Evolutionary conservation across 164 flowering plant genomes (phyloP), one percentile per base, ranked within the genome.

Genomic region (Aristolochia contorta): DNA sequence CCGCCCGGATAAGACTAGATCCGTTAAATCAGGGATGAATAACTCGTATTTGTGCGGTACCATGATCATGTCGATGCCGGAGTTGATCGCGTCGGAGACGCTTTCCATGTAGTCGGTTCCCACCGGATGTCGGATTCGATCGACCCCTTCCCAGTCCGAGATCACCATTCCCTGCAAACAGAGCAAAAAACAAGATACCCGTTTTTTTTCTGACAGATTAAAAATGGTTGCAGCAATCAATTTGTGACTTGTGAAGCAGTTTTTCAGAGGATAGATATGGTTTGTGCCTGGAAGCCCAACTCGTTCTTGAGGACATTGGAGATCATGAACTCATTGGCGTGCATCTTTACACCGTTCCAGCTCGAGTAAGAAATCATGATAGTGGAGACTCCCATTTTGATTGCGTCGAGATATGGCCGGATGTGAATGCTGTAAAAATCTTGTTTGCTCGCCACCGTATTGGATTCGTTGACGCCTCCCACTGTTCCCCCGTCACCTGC

Each of bases 51-150:
- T 51, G 16, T 22, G 6, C 15, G 80, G 80, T 33, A 69, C 67
- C 75, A 77, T 74, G 52, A 75, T 64, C 78, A 74, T 74, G 68
- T 74, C 78, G 24, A 68, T 61, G 22, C 78, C 75, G 2, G 80
- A 78, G 45, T 52, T 64, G 55, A 77, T 65, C 23, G 67, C 65
- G 4, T 58, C 59, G 48, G 19, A 23, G 25, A 74, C 65, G 14
- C 72, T 47, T 8, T 71, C 32, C 51, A 47, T 59, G 64, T 74
- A 71, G 63, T 74, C 37, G 8, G 58, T 27, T 24, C 74, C 72
- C 5, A 30, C 25, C 24, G 65, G 65, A 24, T 14, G 10, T 6
- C 53, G 19, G 0, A 74, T 37, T 32, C 67, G 32, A 24, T 74
- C 77, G 15, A 74, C 24, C 25, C 69, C 77, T 64, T 67, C 69